Evolutionary conservation across 2,329 filamentous ascomycete genomes (phyloP).

Genomic region (Aspergillus persii): DNA sequence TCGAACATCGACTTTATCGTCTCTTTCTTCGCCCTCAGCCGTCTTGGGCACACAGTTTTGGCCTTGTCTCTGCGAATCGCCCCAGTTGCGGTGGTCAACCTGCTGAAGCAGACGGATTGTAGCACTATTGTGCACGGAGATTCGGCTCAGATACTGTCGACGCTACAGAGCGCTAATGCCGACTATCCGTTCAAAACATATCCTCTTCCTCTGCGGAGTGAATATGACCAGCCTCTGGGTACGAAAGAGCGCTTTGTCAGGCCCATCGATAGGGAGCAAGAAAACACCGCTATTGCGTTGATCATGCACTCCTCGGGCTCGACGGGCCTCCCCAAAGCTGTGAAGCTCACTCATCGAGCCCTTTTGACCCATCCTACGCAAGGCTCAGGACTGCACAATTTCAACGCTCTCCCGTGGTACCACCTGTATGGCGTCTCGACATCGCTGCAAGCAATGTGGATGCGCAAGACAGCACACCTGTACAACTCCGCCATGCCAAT

Average conservation of each 20-base stretch:
- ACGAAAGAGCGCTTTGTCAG: neutral
- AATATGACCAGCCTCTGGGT: neutral
- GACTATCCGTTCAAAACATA: too few species aligned
- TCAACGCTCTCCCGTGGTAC: neutral
- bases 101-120: conserved; percentile 45
- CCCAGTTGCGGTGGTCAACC: conserved; percentile 48
- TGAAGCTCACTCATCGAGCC: conserved; percentile 2
- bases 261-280: neutral
- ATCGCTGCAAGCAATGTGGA: neutral
- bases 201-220: neutral
- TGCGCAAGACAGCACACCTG: neutral
- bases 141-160: neutral
- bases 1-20: conserved; percentile 58
- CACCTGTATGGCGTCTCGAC: neutral
- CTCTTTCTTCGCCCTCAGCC: conserved; percentile 54
- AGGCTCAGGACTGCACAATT: neutral
- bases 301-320: conserved; percentile 10
- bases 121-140: conserved; percentile 1
- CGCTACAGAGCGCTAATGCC: too few species aligned
- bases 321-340: conserved; percentile 10
- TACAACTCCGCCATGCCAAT: neutral
- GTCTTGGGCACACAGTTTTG: conserved; percentile 56
- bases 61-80: conserved; percentile 56
- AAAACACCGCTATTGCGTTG: neutral
- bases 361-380: neutral